These are phyloP conservation scores for Delonix regia DNA, from an alignment of 306 rosid species.

Conservation along the genomic window DNA sequence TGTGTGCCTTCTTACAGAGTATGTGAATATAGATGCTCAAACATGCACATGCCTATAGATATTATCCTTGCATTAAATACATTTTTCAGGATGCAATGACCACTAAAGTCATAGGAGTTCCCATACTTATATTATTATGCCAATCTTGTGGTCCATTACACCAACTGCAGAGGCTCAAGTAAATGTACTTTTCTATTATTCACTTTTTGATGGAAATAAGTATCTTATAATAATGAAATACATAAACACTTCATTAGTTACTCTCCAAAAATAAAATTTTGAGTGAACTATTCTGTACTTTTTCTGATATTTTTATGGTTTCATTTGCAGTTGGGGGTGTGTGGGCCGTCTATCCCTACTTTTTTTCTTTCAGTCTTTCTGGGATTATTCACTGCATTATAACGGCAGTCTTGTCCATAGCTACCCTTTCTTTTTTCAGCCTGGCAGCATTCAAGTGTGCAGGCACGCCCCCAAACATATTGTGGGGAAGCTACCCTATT, in stretches of 20 bases:
- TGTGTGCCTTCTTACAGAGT: neutral
- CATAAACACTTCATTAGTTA: neutral
- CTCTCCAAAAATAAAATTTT: conserved; percentile 2
- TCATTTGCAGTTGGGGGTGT: conserved; percentile 86
- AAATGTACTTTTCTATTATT: conserved; percentile 19
- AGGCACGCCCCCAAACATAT: conserved; percentile 69
- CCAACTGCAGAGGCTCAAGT: neutral
- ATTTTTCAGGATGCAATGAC: conserved; percentile 5
- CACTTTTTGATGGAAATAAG: neutral
- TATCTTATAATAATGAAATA: neutral
- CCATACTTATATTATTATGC: neutral
- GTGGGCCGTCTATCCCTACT: conserved; percentile 73
- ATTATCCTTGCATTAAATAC: neutral
- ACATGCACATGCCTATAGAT: neutral
- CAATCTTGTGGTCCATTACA: conserved; percentile 15
- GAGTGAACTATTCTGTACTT: conserved; percentile 13
- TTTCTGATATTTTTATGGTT: conserved; percentile 26
- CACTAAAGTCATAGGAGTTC: neutral
- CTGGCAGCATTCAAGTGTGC: conserved; percentile 78
- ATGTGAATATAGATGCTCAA: neutral
- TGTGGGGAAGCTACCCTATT: conserved; percentile 90
- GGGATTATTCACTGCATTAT: conserved; percentile 73
- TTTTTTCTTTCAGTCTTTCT: conserved; percentile 67
- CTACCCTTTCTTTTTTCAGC: conserved; percentile 70
- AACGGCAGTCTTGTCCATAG: conserved; percentile 58